Evolutionary conservation across 2,329 filamentous ascomycete species (phyloP).

Genomic region (Venturia aucupariae): DNA sequence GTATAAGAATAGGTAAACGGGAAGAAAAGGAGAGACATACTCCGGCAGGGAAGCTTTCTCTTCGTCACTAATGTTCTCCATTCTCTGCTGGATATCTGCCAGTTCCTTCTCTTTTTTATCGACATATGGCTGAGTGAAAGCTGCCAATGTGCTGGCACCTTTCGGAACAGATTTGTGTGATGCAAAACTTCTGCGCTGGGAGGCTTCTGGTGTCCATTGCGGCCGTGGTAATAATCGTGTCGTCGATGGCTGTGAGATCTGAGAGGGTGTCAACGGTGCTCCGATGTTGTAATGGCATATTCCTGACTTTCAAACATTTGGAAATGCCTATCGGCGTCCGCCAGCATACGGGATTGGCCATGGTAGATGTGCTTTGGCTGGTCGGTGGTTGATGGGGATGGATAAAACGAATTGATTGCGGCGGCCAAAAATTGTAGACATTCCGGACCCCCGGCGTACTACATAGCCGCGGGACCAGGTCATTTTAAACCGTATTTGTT

Average conservation of each 20-base stretch:
- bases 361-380: slow-evolving; percentile 17
- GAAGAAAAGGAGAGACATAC: neutral
- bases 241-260: slow-evolving; percentile 3
- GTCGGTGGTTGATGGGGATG: neutral
- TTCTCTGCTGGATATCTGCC: too few relatives aligned
- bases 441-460: neutral
- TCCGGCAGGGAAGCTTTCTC: neutral
- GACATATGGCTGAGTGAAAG: slow-evolving; percentile 2
- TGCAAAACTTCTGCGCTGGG: slow-evolving; percentile 9
- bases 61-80: neutral
- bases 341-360: slow-evolving; percentile 36
- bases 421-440: neutral
- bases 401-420: neutral
- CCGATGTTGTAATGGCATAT: neutral
- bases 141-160: neutral
- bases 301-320: slow-evolving; percentile 34
- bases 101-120: neutral
- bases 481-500: too few relatives aligned
- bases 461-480: too few relatives aligned
- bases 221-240: neutral
- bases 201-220: neutral
- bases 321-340: slow-evolving; percentile 34
- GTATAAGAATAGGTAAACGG: neutral
- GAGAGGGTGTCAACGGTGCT: neutral
- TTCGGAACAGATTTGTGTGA: neutral